Evolutionary conservation across 163 green algal species (phyloP).

Genomic region (Chlamydomonas reinhardtii): DNA sequence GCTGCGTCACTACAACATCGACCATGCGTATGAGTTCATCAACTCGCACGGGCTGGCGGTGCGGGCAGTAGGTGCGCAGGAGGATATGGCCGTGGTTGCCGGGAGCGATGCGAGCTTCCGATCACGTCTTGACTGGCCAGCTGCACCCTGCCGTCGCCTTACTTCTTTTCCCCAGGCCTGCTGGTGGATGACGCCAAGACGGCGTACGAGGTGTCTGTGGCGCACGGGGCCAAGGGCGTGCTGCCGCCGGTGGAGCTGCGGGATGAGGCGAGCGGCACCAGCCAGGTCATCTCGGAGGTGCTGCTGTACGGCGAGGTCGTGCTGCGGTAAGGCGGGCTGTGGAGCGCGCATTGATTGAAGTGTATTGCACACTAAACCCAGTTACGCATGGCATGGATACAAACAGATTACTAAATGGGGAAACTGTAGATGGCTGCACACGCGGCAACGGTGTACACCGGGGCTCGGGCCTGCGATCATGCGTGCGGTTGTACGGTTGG

Average conservation of each 20-base stretch:
- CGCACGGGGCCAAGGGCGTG: constrained; percentile 81
- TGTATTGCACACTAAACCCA: too few relatives aligned
- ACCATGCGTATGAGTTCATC: constrained; percentile 78
- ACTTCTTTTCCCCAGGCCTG: constrained; percentile 72
- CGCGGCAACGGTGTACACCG: too few relatives aligned
- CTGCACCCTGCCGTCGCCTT: too few relatives aligned
- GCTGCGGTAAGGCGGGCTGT: constrained; percentile 59
- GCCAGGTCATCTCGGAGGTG: constrained; percentile 66
- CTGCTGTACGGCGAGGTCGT: constrained; percentile 96
- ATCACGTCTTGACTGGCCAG: too few relatives aligned
- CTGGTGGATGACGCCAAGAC: constrained; percentile 85
- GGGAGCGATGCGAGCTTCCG: too few relatives aligned
- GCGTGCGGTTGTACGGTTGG: too few relatives aligned
- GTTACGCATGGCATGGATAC: too few relatives aligned
- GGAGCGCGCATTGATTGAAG: too few relatives aligned
- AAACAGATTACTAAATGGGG: too few relatives aligned
- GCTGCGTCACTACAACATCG: constrained; percentile 74
- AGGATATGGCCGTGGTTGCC: too few relatives aligned
- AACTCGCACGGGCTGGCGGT: constrained; percentile 91
- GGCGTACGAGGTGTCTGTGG: constrained; percentile 80
- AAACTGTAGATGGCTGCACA: too few relatives aligned
- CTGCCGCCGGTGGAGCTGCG: constrained; percentile 70
- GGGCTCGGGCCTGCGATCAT: too few relatives aligned
- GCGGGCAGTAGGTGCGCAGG: constrained; percentile 81
- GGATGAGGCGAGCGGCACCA: constrained; percentile 52